These are phyloP conservation scores for Lactifluus echinatus DNA, from an alignment of 768 basidiomycete species.

Conservation along the genomic window DNA sequence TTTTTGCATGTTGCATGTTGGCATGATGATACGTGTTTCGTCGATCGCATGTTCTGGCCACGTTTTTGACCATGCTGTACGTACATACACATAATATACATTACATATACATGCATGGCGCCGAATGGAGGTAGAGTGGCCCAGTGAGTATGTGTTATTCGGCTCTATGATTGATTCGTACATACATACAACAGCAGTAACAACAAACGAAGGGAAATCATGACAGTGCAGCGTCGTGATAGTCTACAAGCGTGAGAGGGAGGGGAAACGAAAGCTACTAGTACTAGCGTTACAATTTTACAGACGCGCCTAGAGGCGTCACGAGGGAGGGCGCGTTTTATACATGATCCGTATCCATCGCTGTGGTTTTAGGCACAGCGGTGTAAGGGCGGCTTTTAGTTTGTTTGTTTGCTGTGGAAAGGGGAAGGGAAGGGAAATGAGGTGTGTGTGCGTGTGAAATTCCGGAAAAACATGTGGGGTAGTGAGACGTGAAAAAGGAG, in stretches of 20 bases:
- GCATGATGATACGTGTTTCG: background rate
- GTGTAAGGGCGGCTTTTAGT: slow-evolving; percentile 6
- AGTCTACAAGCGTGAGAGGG: background rate
- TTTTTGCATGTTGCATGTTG: too few species aligned
- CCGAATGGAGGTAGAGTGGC: background rate
- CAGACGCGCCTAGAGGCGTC: background rate
- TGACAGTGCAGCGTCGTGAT: background rate
- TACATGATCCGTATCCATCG: slow-evolving; percentile 11
- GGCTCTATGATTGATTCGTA: background rate
- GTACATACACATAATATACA: background rate
- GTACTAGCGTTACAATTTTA: background rate
- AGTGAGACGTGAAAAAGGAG: background rate
- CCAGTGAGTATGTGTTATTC: background rate
- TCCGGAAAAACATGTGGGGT: slow-evolving; percentile 11
- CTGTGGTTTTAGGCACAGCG: slow-evolving; percentile 1
- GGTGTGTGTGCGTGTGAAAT: background rate
- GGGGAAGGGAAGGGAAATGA: background rate
- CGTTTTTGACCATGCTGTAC: background rate
- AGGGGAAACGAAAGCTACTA: background rate
- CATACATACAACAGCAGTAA: background rate
- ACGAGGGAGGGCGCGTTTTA: slow-evolving; percentile 1
- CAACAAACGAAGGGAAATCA: background rate
- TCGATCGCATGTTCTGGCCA: background rate
- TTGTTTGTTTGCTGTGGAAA: background rate
- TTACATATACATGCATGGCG: too few species aligned